Conservation (phyloP, 805 yeast species). For the Myxozyma melibiosi region DNA sequence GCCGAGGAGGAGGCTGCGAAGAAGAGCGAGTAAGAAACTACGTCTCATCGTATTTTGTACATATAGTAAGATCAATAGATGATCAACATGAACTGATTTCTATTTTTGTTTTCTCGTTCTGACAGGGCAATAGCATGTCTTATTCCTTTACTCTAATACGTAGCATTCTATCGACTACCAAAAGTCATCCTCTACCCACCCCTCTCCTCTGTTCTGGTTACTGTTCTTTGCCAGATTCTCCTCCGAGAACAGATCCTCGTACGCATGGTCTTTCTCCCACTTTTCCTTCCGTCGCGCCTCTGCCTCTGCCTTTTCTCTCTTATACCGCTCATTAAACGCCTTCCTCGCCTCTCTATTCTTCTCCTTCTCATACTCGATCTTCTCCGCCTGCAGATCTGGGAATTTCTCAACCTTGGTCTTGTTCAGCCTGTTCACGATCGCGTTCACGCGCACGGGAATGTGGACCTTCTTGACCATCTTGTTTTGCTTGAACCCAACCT, state of each 20-base stretch:
- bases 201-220: slow-evolving; percentile 53
- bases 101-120: too few species aligned
- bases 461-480: slow-evolving; percentile 54
- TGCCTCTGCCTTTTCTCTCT: slow-evolving; percentile 46
- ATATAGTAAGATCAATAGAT: neutral
- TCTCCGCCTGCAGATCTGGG: slow-evolving; percentile 51
- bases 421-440: slow-evolving; percentile 60
- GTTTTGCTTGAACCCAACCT: slow-evolving; percentile 69
- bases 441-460: slow-evolving; percentile 60
- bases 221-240: slow-evolving; percentile 49
- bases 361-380: slow-evolving; percentile 47
- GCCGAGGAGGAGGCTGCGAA: slow-evolving; percentile 2
- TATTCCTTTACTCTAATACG: neutral
- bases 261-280: slow-evolving; percentile 46
- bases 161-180: slow-evolving; percentile 41
- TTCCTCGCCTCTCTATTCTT: slow-evolving; percentile 38
- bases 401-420: slow-evolving; percentile 62
- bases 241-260: slow-evolving; percentile 54
- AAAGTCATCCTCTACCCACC: slow-evolving; percentile 61
- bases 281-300: slow-evolving; percentile 39
- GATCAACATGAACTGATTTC: neutral
- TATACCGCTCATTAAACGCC: slow-evolving; percentile 45
- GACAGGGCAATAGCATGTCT: neutral
- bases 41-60: neutral
- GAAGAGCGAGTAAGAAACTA: neutral